Conservation (phyloP, 2,329 filamentous ascomycete species). For the Aspergillus sp. region DNA sequence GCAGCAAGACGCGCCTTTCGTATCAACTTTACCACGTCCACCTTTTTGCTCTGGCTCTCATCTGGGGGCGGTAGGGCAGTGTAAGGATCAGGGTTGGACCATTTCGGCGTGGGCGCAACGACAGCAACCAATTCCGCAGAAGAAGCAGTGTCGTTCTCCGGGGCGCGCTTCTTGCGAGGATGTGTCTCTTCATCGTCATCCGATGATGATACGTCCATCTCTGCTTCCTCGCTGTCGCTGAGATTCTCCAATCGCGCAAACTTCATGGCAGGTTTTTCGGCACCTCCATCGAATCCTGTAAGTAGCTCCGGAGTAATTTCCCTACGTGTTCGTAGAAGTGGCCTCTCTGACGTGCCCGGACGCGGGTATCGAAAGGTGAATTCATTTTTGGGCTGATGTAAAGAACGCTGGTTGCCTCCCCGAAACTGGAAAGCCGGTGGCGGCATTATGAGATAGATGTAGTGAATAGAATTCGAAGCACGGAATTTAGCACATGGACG, state of each 20-base stretch:
- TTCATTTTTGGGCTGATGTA: slow-evolving; percentile 33
- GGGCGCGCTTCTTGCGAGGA: slow-evolving; percentile 46
- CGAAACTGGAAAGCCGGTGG: slow-evolving; percentile 40
- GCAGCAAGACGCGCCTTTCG: slow-evolving; percentile 79
- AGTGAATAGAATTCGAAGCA: background rate
- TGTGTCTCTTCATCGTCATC: slow-evolving; percentile 39
- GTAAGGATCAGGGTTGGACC: slow-evolving; percentile 97
- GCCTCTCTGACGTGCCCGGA: slow-evolving; percentile 43
- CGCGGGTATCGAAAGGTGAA: slow-evolving; percentile 48
- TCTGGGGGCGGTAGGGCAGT: slow-evolving; percentile 82
- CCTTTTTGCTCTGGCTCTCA: slow-evolving; percentile 73
- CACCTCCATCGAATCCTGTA: slow-evolving; percentile 25
- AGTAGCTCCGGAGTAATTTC: slow-evolving; percentile 45
- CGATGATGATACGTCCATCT: slow-evolving; percentile 49
- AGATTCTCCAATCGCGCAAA: slow-evolving; percentile 44
- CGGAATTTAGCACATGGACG: background rate
- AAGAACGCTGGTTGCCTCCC: slow-evolving; percentile 34
- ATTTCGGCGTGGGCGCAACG: slow-evolving; percentile 64
- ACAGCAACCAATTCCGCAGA: slow-evolving; percentile 28
- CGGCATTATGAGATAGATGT: slow-evolving; percentile 21
- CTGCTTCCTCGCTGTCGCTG: slow-evolving; percentile 52
- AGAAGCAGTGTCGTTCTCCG: slow-evolving; percentile 29
- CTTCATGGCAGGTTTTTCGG: slow-evolving; percentile 37
- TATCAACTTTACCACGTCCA: slow-evolving; percentile 87
- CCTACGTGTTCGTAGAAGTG: slow-evolving; percentile 39